A percentile compares a stretch with the other conserved stretches of the same genome.
These are phyloP conservation scores for Cercospora nicotianae DNA, from an alignment of 2,329 filamentous ascomycete genomes.

Conservation along the genomic window DNA sequence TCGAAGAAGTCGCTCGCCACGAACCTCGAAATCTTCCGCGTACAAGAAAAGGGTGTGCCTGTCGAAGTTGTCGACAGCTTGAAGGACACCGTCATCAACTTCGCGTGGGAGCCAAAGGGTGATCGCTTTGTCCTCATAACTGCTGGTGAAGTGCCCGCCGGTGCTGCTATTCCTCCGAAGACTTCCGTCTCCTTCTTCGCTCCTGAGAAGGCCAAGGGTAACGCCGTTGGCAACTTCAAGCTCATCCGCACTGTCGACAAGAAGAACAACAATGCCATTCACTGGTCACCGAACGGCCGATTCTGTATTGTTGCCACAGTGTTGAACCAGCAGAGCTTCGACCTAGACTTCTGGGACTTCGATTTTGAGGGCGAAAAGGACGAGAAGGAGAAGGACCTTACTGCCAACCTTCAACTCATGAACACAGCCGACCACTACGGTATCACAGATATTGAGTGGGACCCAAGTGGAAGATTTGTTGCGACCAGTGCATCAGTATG, in stretches of 20 bases:
- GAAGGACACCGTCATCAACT: conserved; percentile 99
- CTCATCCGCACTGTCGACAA: conserved; percentile 93
- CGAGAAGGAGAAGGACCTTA: conserved; percentile 88
- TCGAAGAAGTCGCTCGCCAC: conserved; percentile 98
- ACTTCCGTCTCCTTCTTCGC: conserved; percentile 95
- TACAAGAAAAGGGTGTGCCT: conserved; percentile 95
- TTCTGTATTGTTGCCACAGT: conserved; percentile 95
- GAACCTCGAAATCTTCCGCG: conserved; percentile 96
- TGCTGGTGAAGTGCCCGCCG: conserved; percentile 76
- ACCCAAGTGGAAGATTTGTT: conserved; percentile 91
- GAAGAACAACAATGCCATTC: conserved; percentile 99
- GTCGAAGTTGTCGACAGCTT: conserved; percentile 97
- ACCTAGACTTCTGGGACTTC: conserved; percentile 96
- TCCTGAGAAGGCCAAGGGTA: conserved; percentile 87
- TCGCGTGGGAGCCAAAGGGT: conserved; percentile 98
- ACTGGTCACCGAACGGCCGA: conserved; percentile 94
- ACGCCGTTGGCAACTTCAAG: conserved; percentile 87
- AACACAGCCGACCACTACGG: conserved; percentile 93
- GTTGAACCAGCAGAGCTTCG: conserved; percentile 86
- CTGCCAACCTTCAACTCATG: conserved; percentile 93
- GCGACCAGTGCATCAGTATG: conserved; percentile 90
- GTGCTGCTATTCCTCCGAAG: conserved; percentile 84
- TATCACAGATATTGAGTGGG: conserved; percentile 97
- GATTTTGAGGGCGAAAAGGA: conserved; percentile 95
- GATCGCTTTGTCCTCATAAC: conserved; percentile 97